Conservation (phyloP, 1,139 yeast species). For the Saccharomyces uvarum region DNA sequence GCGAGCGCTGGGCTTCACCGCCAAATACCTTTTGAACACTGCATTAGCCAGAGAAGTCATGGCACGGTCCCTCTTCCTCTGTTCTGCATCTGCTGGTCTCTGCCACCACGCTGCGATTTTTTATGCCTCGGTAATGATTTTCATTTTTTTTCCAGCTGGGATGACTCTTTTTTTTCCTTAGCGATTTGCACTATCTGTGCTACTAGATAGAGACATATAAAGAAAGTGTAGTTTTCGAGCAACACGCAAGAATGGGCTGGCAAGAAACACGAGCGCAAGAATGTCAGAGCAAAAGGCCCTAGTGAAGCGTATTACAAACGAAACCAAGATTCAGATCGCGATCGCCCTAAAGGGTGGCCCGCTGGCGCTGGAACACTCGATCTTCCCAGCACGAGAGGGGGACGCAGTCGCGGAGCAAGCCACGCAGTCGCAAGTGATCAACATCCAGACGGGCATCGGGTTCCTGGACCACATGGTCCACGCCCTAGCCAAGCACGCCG, state of each 20-base stretch:
- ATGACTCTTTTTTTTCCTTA: neutral
- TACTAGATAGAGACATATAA: neutral
- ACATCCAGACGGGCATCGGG: constrained; percentile 86
- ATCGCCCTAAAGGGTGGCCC: constrained; percentile 79
- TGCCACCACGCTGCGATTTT: neutral
- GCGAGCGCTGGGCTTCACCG: neutral
- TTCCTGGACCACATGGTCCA: constrained; percentile 96
- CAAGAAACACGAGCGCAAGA: neutral
- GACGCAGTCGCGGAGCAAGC: constrained; percentile 44
- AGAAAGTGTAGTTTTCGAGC: neutral
- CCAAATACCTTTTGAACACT: neutral
- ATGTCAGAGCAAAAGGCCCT: constrained; percentile 40
- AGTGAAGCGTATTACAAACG: constrained; percentile 73
- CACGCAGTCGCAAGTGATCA: constrained; percentile 59
- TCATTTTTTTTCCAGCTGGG: neutral
- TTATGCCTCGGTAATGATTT: neutral
- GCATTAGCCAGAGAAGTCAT: neutral
- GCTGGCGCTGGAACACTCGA: constrained; percentile 50
- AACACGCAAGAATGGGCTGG: neutral
- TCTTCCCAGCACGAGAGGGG: constrained; percentile 31
- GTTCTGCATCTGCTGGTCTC: neutral
- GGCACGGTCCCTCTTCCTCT: neutral
- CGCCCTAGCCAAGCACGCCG: constrained; percentile 92
- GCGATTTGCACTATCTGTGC: neutral
- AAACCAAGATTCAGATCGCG: constrained; percentile 85